Evolutionary conservation across 768 basidiomycete genomes (phyloP).

Genomic region (Candolleomyces aberdarensis): DNA sequence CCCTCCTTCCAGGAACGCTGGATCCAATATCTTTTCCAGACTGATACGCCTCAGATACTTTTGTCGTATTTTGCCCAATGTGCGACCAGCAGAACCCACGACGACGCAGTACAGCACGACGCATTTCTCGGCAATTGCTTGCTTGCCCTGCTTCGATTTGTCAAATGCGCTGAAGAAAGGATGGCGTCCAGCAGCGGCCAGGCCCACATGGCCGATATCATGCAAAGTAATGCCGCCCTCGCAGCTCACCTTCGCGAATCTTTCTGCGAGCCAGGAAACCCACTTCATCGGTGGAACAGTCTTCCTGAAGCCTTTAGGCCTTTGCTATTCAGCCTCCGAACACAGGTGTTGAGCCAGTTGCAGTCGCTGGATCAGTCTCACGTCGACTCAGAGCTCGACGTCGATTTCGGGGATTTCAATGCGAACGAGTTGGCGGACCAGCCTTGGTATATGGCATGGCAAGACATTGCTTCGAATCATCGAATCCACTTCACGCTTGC

Average conservation of each 20-base stretch:
- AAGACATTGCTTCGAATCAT: not conserved
- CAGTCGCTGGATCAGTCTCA: not conserved
- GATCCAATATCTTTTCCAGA: not conserved
- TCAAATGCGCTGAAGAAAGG: too few relatives aligned
- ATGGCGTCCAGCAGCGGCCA: not conserved
- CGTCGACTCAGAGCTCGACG: too few relatives aligned
- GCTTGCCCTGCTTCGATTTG: not conserved
- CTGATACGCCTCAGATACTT: not conserved
- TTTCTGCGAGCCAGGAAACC: not conserved
- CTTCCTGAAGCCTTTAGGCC: not conserved
- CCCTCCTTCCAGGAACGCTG: not conserved
- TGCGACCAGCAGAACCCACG: not conserved
- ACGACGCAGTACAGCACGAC: not conserved
- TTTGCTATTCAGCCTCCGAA: not conserved
- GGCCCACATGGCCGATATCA: not conserved
- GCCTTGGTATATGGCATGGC: not conserved
- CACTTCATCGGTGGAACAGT: not conserved
- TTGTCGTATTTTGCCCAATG: not conserved
- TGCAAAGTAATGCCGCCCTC: not conserved
- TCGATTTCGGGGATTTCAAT: not conserved
- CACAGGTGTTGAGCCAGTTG: not conserved
- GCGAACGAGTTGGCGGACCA: not conserved
- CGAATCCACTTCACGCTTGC: constrained; percentile 1
- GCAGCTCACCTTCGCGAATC: not conserved
- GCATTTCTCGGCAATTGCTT: not conserved